These are phyloP conservation scores for Hypoxylon rickii DNA, from an alignment of 495 filamentous ascomycete species.

Conservation along the genomic window DNA sequence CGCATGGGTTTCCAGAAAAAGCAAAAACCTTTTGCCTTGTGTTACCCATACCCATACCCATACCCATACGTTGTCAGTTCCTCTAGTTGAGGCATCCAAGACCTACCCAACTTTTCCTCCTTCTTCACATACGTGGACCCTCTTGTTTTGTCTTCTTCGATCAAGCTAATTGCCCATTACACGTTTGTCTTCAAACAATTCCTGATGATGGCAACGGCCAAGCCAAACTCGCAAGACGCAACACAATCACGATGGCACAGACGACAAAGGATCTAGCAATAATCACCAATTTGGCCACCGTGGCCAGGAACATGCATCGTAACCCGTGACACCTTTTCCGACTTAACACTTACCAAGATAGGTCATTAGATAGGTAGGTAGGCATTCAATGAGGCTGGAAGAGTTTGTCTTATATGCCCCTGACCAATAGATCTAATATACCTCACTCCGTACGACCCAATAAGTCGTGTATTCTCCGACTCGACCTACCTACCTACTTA, in stretches of 20 bases:
- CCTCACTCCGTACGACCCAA: slow-evolving; percentile 27
- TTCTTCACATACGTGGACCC: background rate
- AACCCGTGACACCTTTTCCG: slow-evolving; percentile 27
- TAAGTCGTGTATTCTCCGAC: slow-evolving; percentile 22
- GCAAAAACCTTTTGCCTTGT: slow-evolving; percentile 12
- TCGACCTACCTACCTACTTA: background rate
- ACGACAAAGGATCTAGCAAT: slow-evolving; percentile 13
- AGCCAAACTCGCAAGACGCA: slow-evolving; percentile 5
- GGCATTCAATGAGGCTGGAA: slow-evolving; percentile 20
- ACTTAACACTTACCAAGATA: slow-evolving; percentile 5
- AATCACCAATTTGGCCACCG: slow-evolving; percentile 21
- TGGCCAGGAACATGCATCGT: slow-evolving; percentile 26
- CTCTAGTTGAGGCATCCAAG: slow-evolving; percentile 9
- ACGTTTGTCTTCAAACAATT: background rate
- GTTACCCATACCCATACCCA: slow-evolving; percentile 18
- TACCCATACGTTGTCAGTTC: slow-evolving; percentile 1
- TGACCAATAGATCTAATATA: slow-evolving; percentile 25
- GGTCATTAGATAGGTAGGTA: background rate
- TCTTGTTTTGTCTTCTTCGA: background rate
- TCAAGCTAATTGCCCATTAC: background rate
- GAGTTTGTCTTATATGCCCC: slow-evolving; percentile 30
- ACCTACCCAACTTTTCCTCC: background rate
- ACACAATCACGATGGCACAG: slow-evolving; percentile 11
- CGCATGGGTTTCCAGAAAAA: slow-evolving; percentile 17
- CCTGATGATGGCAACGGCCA: too few relatives aligned